Base-by-base conservation (phyloP, 352 stramenopile species). In the Phytopythium vexans region DNA sequence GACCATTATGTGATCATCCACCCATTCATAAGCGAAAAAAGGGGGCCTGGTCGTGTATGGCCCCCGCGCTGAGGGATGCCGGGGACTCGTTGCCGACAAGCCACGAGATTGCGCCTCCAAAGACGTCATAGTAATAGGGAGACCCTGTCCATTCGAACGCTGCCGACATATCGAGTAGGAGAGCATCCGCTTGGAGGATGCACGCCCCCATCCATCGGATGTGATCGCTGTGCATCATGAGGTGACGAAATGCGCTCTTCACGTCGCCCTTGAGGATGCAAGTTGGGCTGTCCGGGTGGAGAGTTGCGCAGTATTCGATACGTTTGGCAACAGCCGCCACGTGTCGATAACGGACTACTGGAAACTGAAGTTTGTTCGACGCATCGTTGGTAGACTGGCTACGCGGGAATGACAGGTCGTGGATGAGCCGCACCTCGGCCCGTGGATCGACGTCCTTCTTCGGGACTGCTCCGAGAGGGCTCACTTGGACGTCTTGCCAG, bases 21-120 rank as follows among this genome's bases (percentile, higher is more conserved):
- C 52, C 66, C 61, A 74, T 14, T 65, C 61, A 36, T 58, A 74
- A 1, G 39, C 32, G 15, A 62, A 70, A 36, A 68, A 66, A 1
- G 43, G 36, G 6, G n/a, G n/a, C n/a, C n/a, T n/a, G n/a, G n/a
- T 60, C 44, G 1, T 43, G n/a, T 14, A 67, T 62, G 0, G 2
- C 3, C 3, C 39, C 41, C 1, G 38, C 41, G 0, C 49, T 49
- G 2, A 63, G 44, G 4, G 60, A 48, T n/a, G 45, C 39, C 14
- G 54, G 54, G 21, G 60, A 67, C 33, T 60, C 59, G 0, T 10
- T 37, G 14, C 40, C 32, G 41, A 61, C 27, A 9, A 57, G n/a
- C 47, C 58, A 60, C 2, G 52, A 45, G 8, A 61, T 66, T 1
- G 47, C 51, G 5, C 58, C 40, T 0, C 35, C 42, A 47, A 66